Evolutionary conservation across 192 early-diverging fungal species (phyloP), one percentile per base, ranked within the genome.

Genomic region (Backusella psychrophila): DNA sequence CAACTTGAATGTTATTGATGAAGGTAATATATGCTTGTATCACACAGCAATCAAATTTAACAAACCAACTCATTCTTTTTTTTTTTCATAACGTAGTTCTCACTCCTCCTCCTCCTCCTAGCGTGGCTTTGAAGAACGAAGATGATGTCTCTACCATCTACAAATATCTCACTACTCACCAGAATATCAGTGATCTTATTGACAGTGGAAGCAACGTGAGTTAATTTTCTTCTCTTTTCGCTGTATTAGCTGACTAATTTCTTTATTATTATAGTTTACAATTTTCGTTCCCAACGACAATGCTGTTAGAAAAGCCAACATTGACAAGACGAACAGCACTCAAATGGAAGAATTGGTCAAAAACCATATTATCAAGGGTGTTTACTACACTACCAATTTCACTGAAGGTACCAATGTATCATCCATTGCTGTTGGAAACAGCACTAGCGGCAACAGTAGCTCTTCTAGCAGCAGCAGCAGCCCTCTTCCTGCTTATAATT

Each of bases 351-450:
- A 29, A 31, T 72, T 77, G 29, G 29, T 77, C 23, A 56, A 31
- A 6, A 72, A 56, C 29, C 76, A 77, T 31, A 12, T 77, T 11
- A 39, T 77, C 26, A 34, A 77, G 35, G 76, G 76, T 46, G 69
- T 77, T 21, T 71, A 71, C 4, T 77, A 65, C 21, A 46, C 76
- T 7, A 71, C 69, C 34, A 77, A 77, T 33, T 35, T 77, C 41
- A 77, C 76, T 23, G 31, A 71, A 14, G 36, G 38, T 38, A 21
- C 36, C 5, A 35, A 41, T 69, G 44, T 31, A 39, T 46, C 53
- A n/a, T 12, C 35, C 31, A 35, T 49, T n/a, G 19, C 46, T 8
- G 0, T 21, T 7, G 46, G 17, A 15, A 49, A 49, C 46, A n/a
- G 0, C 6, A n/a, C 46, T 6, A 19, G 26, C 0, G 21, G 23